Base-by-base conservation (phyloP, 305 asterid genomes). In the Fraxinus paxiana region DNA sequence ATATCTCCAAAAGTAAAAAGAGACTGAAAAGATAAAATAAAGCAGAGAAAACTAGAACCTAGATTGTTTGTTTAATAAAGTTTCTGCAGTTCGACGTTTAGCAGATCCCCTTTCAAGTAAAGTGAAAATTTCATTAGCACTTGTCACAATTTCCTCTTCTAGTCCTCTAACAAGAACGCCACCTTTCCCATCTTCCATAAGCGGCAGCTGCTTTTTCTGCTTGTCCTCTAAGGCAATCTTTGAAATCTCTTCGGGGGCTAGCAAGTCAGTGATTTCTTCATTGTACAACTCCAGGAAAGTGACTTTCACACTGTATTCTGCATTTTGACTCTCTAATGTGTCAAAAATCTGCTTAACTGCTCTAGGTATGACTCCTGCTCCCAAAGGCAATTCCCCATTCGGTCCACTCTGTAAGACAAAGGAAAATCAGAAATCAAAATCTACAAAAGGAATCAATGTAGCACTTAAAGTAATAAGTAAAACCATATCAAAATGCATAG, bases 151-250 rank as follows among this genome's bases (percentile, higher is more conserved):
- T 87, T 96, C 98, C 85, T 96, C 98, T 85, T 96, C 99, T 1
- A 96, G 88, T 22, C 99, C 99, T 89, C 97, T 92, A 26, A 96
- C 98, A 83, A 96, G 92, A 84, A 94, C 99, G 30, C 99, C 99
- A 6, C 98, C 98, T 82, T 94, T 96, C 17, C 99, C 99, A 82
- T 96, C 98, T 86, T 96, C 98, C 98, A 96, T 96, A 17, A 96
- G 92, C 13, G 98, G 97, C 84, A 96, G 84, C 81, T 87, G 94
- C 80, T 92, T 96, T 88, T 90, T 94, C 92, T 92, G 97, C 84
- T 91, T 92, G 9, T 92, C 99, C 76, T 94, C 98, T 71, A 80
- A 12, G 20, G 88, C 79, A 84, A 89, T 88, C 87, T 86, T 92
- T 67, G 97, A 88, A 28, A 92, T 31, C 43, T 96, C 99, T 75